These are phyloP conservation scores for Trichophyton rubrum DNA, from an alignment of 2,329 filamentous ascomycete species.

Conservation along the genomic window DNA sequence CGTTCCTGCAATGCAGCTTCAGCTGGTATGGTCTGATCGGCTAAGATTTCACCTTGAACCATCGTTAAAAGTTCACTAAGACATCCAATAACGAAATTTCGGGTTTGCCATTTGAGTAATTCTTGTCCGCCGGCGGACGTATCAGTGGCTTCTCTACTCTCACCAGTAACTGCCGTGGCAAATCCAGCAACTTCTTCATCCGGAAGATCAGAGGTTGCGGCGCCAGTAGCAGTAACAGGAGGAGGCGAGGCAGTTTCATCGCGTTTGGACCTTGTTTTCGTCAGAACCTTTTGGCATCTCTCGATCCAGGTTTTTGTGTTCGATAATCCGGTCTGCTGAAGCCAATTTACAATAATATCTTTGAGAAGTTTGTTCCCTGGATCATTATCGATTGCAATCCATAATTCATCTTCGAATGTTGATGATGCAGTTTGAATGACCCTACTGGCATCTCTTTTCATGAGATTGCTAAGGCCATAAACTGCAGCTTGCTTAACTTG, in stretches of 20 bases:
- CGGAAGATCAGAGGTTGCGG: conserved; percentile 59
- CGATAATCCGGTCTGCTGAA: conserved; percentile 71
- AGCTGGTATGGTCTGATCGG: conserved; percentile 65
- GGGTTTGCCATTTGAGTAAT: conserved; percentile 85
- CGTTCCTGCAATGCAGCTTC: conserved; percentile 67
- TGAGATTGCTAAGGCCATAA: conserved; percentile 82
- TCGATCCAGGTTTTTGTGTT: conserved; percentile 80
- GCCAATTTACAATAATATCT: conserved; percentile 84
- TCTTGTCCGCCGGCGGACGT: conserved; percentile 57
- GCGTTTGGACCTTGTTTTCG: conserved; percentile 63
- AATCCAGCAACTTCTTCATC: conserved; percentile 97
- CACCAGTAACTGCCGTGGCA: conserved; percentile 57
- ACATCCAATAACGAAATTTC: conserved; percentile 84
- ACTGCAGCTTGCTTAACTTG: conserved; percentile 68
- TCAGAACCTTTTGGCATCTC: conserved; percentile 75
- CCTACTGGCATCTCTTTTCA: conserved; percentile 80
- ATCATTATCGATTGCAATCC: conserved; percentile 70
- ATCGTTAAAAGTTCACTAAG: conserved; percentile 70
- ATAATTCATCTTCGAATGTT: conserved; percentile 80
- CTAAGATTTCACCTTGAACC: conserved; percentile 64
- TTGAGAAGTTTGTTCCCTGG: conserved; percentile 68
- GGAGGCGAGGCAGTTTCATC: conserved; percentile 33
- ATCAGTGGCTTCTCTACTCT: conserved; percentile 43
- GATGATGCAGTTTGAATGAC: conserved; percentile 63
- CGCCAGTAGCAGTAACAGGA: conserved; percentile 27